These are phyloP conservation scores for Blastobotrys muscicola DNA, from an alignment of 805 yeast species.

Conservation along the genomic window DNA sequence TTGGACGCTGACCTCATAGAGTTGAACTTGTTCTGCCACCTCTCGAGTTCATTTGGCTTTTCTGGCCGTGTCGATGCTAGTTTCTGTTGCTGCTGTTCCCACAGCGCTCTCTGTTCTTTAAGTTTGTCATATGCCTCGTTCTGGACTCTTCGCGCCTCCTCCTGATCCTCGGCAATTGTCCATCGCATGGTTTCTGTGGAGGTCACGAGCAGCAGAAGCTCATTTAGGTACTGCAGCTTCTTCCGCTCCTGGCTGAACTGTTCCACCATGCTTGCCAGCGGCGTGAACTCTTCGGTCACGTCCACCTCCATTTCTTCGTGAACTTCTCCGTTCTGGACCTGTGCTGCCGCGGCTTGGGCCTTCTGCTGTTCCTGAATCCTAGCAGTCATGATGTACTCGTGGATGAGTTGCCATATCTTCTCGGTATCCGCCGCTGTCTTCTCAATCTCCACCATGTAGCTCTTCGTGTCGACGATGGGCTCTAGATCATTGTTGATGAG, in stretches of 20 bases:
- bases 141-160: constrained; percentile 20
- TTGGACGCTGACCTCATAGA: constrained; percentile 19
- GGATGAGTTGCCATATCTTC: constrained; percentile 25
- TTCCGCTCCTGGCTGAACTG: constrained; percentile 17
- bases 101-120: constrained; percentile 17
- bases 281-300: background rate
- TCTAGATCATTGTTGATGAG: constrained; percentile 25
- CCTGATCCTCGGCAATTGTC: constrained; percentile 26
- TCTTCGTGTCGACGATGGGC: constrained; percentile 21
- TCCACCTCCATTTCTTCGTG: background rate
- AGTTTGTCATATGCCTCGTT: constrained; percentile 21
- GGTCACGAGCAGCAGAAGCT: constrained; percentile 22
- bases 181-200: constrained; percentile 29
- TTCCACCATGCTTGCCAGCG: background rate
- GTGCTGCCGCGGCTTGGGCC: background rate
- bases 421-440: constrained; percentile 25
- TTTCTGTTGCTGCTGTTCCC: constrained; percentile 18
- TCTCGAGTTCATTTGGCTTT: constrained; percentile 15
- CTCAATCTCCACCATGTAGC: constrained; percentile 25
- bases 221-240: constrained; percentile 20
- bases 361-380: background rate
- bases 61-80: constrained; percentile 17
- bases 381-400: constrained; percentile 14
- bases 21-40: constrained; percentile 21
- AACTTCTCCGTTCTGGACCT: background rate